Base-by-base conservation (phyloP, 352 stramenopile species). In the Globisporangium ultimum region DNA sequence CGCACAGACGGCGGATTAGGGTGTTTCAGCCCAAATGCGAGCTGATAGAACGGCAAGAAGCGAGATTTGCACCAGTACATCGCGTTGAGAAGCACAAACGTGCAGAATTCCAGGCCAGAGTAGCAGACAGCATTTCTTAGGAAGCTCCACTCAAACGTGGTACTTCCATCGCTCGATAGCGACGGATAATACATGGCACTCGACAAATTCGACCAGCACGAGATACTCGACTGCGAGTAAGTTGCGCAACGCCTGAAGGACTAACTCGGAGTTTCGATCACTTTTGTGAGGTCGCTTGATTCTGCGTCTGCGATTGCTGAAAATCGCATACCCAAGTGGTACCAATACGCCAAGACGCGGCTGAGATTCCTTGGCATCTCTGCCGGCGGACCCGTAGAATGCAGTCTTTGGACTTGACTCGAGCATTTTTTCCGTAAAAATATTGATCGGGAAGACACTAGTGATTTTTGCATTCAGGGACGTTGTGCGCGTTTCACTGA, bases 11-110 rank as follows among this genome's bases (percentile, higher is more conserved):
- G n/a, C n/a, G n/a, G n/a, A n/a, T n/a, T n/a, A n/a, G n/a, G n/a
- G n/a, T n/a, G n/a, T n/a, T n/a, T n/a, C n/a, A n/a, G n/a, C 42
- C 80, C 74, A 43, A 84, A 84, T 12, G 58, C 74, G 12, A 81
- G 55, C 28, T 79, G 70, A 18, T 75, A 70, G 17, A 84, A 60
- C 1, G 71, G 62, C 55, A 55, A 3, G 17, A 62, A 50, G 46
- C 48, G 18, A n/a, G 66, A 45, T 28, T 55, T 22, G 2, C 43
- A 28, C 20, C 41, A 24, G 11, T 63, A n/a, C 14, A 60, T 21
- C 1, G 17, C 21, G 20, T 55, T 20, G 1, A 66, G 45, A 5
- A 55, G 4, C n/a, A 66, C 36, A 21, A 62, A 21, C 53, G 53
- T 63, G n/a, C 28, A n/a, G 12, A 62, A 17, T 21, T 63, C 60